phyloP scores from a whole-genome alignment of 1,284 basidiomycete genomes.

The Cutaneotrichosporon cavernicola region DNA sequence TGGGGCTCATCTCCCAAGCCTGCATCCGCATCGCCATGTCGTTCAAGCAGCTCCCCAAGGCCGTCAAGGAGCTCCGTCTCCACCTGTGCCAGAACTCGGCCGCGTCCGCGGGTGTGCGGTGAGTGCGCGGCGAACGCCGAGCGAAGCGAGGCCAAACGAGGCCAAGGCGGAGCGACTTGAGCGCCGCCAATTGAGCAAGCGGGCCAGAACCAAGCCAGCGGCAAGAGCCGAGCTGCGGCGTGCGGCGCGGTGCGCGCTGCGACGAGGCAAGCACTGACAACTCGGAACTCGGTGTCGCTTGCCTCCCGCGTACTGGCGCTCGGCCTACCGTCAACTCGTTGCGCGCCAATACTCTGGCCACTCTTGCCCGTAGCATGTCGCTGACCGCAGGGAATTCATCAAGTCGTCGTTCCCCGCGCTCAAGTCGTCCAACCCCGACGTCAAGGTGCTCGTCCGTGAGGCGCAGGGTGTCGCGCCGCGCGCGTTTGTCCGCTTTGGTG shows the following conservation, averaged over 20 bases:
- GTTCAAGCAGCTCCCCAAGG: slow-evolving; percentile 72
- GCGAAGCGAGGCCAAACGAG: neutral
- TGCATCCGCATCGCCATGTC: slow-evolving; percentile 29
- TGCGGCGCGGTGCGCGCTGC: too few species aligned
- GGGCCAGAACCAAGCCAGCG: too few species aligned
- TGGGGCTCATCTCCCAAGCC: neutral
- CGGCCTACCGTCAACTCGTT: neutral
- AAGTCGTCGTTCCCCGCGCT: slow-evolving; percentile 72
- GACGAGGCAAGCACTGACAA: too few species aligned
- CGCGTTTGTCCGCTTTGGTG: slow-evolving; percentile 87
- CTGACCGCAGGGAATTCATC: slow-evolving; percentile 71
- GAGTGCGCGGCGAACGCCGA: slow-evolving; percentile 37
- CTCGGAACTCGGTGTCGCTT: too few species aligned
- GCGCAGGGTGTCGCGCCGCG: slow-evolving; percentile 83
- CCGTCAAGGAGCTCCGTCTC: slow-evolving; percentile 80
- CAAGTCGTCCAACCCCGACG: slow-evolving; percentile 84
- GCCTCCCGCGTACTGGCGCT: too few species aligned
- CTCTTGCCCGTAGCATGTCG: too few species aligned
- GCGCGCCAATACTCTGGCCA: too few species aligned
- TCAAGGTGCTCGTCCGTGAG: slow-evolving; percentile 86
- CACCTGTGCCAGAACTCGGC: slow-evolving; percentile 78
- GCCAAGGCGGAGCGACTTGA: neutral
- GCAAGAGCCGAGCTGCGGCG: too few species aligned
- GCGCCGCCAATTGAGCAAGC: too few species aligned
- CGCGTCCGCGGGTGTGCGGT: slow-evolving; percentile 81